Evolutionary conservation across 192 early-diverging fungal species (phyloP), one percentile per base, ranked within the genome.

Genomic region (Diversispora eburnea): DNA sequence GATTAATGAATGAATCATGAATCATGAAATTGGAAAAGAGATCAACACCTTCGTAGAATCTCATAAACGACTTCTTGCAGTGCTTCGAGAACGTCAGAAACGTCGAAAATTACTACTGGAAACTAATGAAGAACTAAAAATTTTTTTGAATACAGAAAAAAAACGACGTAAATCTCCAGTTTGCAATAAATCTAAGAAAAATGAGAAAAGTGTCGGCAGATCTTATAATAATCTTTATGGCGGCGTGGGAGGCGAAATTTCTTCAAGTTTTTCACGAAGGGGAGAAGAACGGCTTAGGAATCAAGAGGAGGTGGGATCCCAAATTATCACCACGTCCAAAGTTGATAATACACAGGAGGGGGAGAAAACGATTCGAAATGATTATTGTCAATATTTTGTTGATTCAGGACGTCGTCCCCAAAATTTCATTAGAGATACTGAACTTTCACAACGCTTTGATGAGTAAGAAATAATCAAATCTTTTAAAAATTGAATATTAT

Each of bases 311-410:
- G 25, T 8, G 57, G 20, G 5, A 58, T 22, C 19, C 57, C n/a
- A 25, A 5, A 58, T 58, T n/a, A 58, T 22, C 25, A 33, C 12
- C 57, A 58, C 25, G 25, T 33, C 25, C 25, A 33, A 33, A 33
- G 25, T 33, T 33, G 25, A 33, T 55, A 55, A 55, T 55, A n/a
- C 19, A 58, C 41, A 63, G 8, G 39, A 63, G 5, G 41, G 41
- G 17, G 72, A 73, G 42, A 73, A 63, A 54, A 48, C 47, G 7
- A 73, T 73, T 64, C n/a, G 72, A 41, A 90, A 88, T 77, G 88
- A 90, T 73, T 87, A 88, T 74, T 77, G 74, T 55, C 83, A 85
- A 72, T 77, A 89, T 75, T 85, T 83, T 77, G 78, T 88, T 57
- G 76, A 86, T 65, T 83, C 85, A 15, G 71, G 66, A 1, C 15